Evolutionary conservation across 768 basidiomycete genomes (phyloP).

Genomic region (Tulasnella sp.): DNA sequence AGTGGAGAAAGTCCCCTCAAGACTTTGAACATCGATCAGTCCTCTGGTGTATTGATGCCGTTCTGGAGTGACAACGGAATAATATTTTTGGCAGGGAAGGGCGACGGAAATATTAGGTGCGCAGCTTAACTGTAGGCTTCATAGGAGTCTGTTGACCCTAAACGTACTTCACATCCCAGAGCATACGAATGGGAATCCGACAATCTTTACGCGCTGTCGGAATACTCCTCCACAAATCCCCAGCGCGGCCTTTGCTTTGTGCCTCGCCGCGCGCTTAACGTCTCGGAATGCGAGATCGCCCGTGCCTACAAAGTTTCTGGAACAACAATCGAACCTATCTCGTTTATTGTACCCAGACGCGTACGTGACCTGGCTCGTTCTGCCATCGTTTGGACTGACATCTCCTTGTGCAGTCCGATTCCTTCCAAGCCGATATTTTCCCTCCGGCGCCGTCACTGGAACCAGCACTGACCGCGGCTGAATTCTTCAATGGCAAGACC

Average conservation of each 20-base stretch:
- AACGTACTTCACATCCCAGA: background rate
- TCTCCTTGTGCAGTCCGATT: constrained; percentile 64
- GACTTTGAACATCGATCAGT: constrained; percentile 80
- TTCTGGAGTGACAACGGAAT: constrained; percentile 97
- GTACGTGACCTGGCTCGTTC: constrained; percentile 48
- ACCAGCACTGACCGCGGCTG: constrained; percentile 75
- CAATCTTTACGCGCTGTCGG: constrained; percentile 70
- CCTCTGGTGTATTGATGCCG: constrained; percentile 93
- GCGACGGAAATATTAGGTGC: constrained; percentile 91
- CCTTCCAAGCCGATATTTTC: constrained; percentile 97
- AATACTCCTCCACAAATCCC: constrained; percentile 88
- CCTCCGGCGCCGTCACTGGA: constrained; percentile 86
- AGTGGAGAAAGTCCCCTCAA: constrained; percentile 69
- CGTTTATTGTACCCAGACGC: constrained; percentile 93
- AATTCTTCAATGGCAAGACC: constrained; percentile 87
- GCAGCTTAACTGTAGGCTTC: background rate
- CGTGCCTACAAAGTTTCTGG: constrained; percentile 87
- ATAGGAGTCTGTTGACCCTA: background rate
- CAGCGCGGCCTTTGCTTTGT: constrained; percentile 98
- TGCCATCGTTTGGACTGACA: constrained; percentile 22
- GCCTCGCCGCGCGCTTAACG: constrained; percentile 85
- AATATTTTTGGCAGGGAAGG: constrained; percentile 67
- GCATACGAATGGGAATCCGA: constrained; percentile 96
- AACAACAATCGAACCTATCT: constrained; percentile 80
- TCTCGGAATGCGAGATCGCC: constrained; percentile 92